Evolutionary conservation across 2,329 filamentous ascomycete genomes (phyloP), one percentile per base, ranked within the genome.

Genomic region (Septoria linicola): DNA sequence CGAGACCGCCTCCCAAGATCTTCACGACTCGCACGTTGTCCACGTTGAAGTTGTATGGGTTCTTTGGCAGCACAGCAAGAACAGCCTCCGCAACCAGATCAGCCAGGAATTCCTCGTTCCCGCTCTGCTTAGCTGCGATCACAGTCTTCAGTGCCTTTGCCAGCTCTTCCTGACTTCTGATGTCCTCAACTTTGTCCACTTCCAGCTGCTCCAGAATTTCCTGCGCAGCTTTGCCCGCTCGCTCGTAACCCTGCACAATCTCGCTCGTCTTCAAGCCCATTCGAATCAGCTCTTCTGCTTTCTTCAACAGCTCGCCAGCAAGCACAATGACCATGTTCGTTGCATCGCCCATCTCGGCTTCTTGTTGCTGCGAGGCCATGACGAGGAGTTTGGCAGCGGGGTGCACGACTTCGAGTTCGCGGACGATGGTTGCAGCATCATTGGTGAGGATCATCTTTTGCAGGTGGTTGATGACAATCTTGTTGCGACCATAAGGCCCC

Each of bases 391-490:
- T 99, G 44, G 93, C 95, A 51, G 93, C 93, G 57, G 95, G 93
- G 77, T 99, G 93, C 50, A 99, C 91, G 58, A 99, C 93, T 68
- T 99, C 93, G 72, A 99, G 84, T 77, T 99, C 95, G 68, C 90
- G 87, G 64, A 99, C 81, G 70, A 99, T 99, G 36, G 93, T 97
- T 61, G 93, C 93, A 60, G 93, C 93, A 70, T 99, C 93, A 55
- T 91, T 97, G 63, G 95, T 99, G 60, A 99, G 80, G 65, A 96
- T 95, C 93, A 99, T 96, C 81, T 99, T 99, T 74, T 96, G 89
- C 58, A 99, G 81, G 76, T 99, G 95, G 80, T 99, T 99, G 80
- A 99, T 97, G 76, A 99, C 89, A 69, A 99, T 91, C 79, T 99
- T 99, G 80, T 99, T 99, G 74, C 93, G 88, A 68, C 93, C 93